Conservation (phyloP, 805 yeast species). For the Spathaspora gorwiae region DNA sequence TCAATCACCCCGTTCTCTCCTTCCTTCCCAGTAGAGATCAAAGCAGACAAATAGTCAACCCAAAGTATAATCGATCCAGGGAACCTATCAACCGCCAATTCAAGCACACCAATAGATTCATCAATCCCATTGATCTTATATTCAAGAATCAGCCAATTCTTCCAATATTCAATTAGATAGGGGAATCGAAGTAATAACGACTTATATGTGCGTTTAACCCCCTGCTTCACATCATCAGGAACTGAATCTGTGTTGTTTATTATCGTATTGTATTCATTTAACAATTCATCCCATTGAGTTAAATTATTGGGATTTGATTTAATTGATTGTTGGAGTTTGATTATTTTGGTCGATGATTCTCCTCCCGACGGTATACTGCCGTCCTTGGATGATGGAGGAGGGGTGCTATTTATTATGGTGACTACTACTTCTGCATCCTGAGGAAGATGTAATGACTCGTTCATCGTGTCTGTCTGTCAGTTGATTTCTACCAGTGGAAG, state of each 20-base stretch:
- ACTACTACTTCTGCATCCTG: too few relatives aligned
- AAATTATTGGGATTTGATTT: slow-evolving; percentile 26
- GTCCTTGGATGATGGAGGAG: too few relatives aligned
- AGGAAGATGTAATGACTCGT: too few relatives aligned
- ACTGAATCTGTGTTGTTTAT: slow-evolving; percentile 8
- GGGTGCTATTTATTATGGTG: too few relatives aligned
- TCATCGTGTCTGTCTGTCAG: too few relatives aligned
- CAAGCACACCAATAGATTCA: slow-evolving; percentile 44
- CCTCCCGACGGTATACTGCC: too few relatives aligned
- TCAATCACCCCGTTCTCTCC: slow-evolving; percentile 1
- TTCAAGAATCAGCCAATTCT: slow-evolving; percentile 50
- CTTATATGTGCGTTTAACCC: slow-evolving; percentile 13
- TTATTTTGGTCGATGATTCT: background rate
- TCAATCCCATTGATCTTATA: slow-evolving; percentile 51
- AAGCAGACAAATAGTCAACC: slow-evolving; percentile 59
- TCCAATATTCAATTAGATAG: slow-evolving; percentile 59
- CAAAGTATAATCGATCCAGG: slow-evolving; percentile 65
- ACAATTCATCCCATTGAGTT: slow-evolving; percentile 35
- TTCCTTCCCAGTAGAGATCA: slow-evolving; percentile 24
- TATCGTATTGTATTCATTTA: slow-evolving; percentile 22
- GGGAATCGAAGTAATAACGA: slow-evolving; percentile 54
- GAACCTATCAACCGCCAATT: slow-evolving; percentile 42
- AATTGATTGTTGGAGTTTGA: background rate
- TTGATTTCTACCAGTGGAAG: too few relatives aligned
- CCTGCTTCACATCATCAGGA: slow-evolving; percentile 15